A percentile compares a stretch with the other conserved stretches of the same genome.
phyloP scores from a whole-genome alignment of 2,329 filamentous ascomycete species.

The Penicillium sp. region DNA sequence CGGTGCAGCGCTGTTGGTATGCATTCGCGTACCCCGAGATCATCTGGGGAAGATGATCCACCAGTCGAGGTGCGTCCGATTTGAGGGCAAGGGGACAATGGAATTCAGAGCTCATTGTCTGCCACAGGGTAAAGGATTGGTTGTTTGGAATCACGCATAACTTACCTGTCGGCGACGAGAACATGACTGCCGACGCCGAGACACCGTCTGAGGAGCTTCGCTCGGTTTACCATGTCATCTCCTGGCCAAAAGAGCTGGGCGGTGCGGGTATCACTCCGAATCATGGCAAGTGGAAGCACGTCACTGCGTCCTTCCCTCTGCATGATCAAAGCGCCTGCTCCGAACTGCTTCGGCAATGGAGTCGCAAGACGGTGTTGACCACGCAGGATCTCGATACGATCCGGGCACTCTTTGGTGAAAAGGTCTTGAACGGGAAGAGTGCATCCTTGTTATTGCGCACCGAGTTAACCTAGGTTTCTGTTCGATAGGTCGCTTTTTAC shows the following conservation, averaged over 20 bases:
- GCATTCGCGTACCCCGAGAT: slow-evolving; percentile 74
- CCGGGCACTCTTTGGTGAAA: slow-evolving; percentile 73
- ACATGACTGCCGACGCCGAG: slow-evolving; percentile 70
- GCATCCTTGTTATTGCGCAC: too few relatives aligned
- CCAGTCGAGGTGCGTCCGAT: slow-evolving; percentile 59
- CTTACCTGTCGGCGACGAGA: slow-evolving; percentile 70
- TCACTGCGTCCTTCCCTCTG: slow-evolving; percentile 75
- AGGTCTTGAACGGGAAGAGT: too few relatives aligned
- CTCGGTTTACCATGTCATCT: slow-evolving; percentile 82
- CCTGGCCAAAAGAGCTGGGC: slow-evolving; percentile 67
- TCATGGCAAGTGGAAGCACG: slow-evolving; percentile 67
- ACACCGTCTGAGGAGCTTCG: slow-evolving; percentile 85
- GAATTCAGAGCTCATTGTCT: neutral
- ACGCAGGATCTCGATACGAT: slow-evolving; percentile 71
- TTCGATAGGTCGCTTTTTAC: slow-evolving; percentile 76
- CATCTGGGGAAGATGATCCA: slow-evolving; percentile 79
- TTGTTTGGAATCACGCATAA: slow-evolving; percentile 79
- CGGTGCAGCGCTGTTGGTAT: slow-evolving; percentile 72
- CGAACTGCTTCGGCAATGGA: slow-evolving; percentile 71
- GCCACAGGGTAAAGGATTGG: slow-evolving; percentile 79
- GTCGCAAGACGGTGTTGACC: slow-evolving; percentile 60
- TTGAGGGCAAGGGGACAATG: neutral
- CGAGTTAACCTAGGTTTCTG: neutral
- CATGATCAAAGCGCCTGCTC: slow-evolving; percentile 76
- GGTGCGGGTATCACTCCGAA: slow-evolving; percentile 73